A percentile compares a stretch with the other conserved stretches of the same genome.
Conservation (phyloP, 345 rosid genomes). For the Citrus unshiu region DNA sequence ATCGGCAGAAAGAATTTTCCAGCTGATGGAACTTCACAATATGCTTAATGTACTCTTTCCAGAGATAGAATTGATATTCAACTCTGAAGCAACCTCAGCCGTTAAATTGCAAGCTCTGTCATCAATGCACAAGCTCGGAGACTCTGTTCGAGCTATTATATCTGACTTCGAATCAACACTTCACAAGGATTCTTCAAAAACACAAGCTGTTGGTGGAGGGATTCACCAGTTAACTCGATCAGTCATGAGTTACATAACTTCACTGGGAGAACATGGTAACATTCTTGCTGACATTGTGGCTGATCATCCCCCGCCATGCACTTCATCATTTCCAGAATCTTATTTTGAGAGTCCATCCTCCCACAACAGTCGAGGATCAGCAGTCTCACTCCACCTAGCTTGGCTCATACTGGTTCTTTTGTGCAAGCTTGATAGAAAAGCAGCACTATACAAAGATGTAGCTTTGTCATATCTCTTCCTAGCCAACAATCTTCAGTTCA, state of each 20-base stretch:
- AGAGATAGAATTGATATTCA: slow-evolving; percentile 65
- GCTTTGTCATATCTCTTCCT: slow-evolving; percentile 75
- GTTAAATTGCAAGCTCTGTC: slow-evolving; percentile 49
- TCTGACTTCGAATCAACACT: slow-evolving; percentile 50
- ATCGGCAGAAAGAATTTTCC: slow-evolving; percentile 52
- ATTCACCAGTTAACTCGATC: slow-evolving; percentile 66
- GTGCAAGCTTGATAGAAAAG: slow-evolving; percentile 78
- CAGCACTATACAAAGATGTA: slow-evolving; percentile 61
- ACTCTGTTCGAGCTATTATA: slow-evolving; percentile 36
- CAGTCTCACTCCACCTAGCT: slow-evolving; percentile 44
- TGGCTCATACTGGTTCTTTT: slow-evolving; percentile 71
- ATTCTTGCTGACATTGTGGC: slow-evolving; percentile 53
- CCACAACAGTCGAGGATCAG: slow-evolving; percentile 26
- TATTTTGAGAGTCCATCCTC: slow-evolving; percentile 37
- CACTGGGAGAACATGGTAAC: slow-evolving; percentile 50
- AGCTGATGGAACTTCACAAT: slow-evolving; percentile 57
- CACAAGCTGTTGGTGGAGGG: slow-evolving; percentile 53
- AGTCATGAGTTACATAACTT: slow-evolving; percentile 61
- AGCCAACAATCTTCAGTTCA: slow-evolving; percentile 74
- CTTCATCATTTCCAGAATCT: slow-evolving; percentile 44
- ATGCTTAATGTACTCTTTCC: slow-evolving; percentile 57
- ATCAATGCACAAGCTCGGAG: slow-evolving; percentile 55
- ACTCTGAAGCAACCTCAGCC: slow-evolving; percentile 45
- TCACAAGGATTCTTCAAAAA: slow-evolving; percentile 49
- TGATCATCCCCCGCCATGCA: slow-evolving; percentile 40